Conservation (phyloP, 306 rosid species). For the Vigna nakashimae region DNA sequence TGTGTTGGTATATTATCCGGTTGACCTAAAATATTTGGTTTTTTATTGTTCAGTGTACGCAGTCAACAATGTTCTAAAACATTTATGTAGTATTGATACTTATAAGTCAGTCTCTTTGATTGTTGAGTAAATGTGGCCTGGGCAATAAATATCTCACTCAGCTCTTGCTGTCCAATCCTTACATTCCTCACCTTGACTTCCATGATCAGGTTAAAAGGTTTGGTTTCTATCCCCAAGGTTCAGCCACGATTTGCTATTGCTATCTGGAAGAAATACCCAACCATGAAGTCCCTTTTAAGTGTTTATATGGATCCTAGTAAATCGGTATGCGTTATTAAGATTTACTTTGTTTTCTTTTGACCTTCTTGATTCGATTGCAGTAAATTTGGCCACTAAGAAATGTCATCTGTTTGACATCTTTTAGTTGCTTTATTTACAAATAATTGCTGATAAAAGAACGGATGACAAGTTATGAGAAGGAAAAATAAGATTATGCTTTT, state of each 20-base stretch:
- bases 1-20: not conserved
- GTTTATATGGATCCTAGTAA: conserved; percentile 79
- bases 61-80: not conserved
- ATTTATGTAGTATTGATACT: not conserved
- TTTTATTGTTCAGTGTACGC: not conserved
- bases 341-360: conserved; percentile 34
- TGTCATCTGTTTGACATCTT: conserved; percentile 24
- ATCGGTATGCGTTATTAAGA: conserved; percentile 60
- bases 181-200: conserved; percentile 43
- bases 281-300: conserved; percentile 84
- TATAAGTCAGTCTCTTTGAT: not conserved
- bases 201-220: conserved; percentile 81
- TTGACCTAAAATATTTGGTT: not conserved
- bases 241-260: conserved; percentile 94
- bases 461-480: conserved; percentile 10
- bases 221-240: conserved; percentile 94
- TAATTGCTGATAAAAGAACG: conserved; percentile 24
- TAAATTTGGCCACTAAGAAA: conserved; percentile 22
- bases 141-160: not conserved
- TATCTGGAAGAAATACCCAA: conserved; percentile 88
- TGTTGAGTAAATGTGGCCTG: not conserved
- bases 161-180: conserved; percentile 9
- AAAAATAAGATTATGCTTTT: conserved; percentile 26
- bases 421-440: conserved; percentile 16
- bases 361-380: conserved; percentile 34